Conservation (phyloP, 768 basidiomycete genomes). For the Lactifluus pinguis region DNA sequence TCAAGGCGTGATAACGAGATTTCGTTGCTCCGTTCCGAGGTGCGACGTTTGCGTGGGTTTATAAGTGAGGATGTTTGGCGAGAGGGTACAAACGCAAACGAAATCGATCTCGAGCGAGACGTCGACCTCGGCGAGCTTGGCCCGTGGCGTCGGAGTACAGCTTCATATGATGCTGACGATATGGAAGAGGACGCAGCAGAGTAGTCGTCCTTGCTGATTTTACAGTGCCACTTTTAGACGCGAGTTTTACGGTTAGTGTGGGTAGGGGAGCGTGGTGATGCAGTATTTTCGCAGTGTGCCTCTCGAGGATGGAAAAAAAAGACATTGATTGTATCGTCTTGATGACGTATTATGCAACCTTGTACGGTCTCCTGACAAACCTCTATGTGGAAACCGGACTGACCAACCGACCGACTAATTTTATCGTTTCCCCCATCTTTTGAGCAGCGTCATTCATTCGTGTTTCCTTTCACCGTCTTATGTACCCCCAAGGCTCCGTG, state of each 20-base stretch:
- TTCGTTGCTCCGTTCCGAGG: slow-evolving; percentile 51
- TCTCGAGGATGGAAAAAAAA: not conserved
- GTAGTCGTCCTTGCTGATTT: not conserved
- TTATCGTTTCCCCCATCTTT: not conserved
- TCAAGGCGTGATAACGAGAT: slow-evolving; percentile 79
- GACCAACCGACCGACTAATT: not conserved
- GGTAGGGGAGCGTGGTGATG: not conserved
- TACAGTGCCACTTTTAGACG: not conserved
- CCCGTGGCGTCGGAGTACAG: slow-evolving; percentile 18
- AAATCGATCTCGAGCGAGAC: slow-evolving; percentile 48
- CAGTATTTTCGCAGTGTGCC: slow-evolving; percentile 2
- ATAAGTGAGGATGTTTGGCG: slow-evolving; percentile 27
- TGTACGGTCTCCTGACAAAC: not conserved
- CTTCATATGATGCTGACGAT: slow-evolving; percentile 16
- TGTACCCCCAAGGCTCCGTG: not conserved
- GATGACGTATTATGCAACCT: slow-evolving; percentile 7
- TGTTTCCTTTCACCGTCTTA: not conserved
- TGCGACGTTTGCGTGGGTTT: slow-evolving; percentile 43
- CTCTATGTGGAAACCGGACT: not conserved
- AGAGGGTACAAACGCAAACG: slow-evolving; percentile 30
- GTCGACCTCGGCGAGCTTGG: slow-evolving; percentile 46
- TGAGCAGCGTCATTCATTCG: not conserved
- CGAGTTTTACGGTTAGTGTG: not conserved
- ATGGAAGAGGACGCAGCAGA: slow-evolving; percentile 14
- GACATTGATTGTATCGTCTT: slow-evolving; percentile 6